Evolutionary conservation across 2,329 filamentous ascomycete genomes (phyloP).

Genomic region (Cercospora nicotianae): DNA sequence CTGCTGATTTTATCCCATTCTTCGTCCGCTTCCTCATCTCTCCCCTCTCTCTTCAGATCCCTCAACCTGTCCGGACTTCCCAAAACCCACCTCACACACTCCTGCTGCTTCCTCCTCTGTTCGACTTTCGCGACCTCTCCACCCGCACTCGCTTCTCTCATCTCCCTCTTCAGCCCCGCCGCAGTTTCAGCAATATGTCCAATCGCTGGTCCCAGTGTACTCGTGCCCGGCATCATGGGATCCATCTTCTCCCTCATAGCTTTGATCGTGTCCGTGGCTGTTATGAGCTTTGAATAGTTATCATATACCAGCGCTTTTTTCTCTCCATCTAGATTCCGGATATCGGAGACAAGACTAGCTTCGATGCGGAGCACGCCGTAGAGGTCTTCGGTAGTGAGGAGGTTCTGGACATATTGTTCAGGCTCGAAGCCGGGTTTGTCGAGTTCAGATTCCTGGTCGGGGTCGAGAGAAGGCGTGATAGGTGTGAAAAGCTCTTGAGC

Average conservation of each 20-base stretch:
- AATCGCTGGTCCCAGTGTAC: constrained; percentile 71
- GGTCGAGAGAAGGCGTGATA: constrained; percentile 44
- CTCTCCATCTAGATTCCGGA: constrained; percentile 87
- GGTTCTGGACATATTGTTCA: constrained; percentile 63
- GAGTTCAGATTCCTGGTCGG: constrained; percentile 68
- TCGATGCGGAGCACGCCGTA: constrained; percentile 70
- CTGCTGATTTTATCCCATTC: constrained; percentile 49
- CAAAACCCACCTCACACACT: constrained; percentile 64
- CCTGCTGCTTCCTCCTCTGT: constrained; percentile 47
- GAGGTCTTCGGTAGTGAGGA: constrained; percentile 63
- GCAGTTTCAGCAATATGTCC: constrained; percentile 69
- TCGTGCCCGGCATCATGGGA: constrained; percentile 70
- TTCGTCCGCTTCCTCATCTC: constrained; percentile 58
- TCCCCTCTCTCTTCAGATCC: constrained; percentile 59
- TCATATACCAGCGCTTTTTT: constrained; percentile 97
- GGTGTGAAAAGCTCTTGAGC: constrained; percentile 20
- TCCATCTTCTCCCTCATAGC: constrained; percentile 85
- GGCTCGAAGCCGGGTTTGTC: constrained; percentile 73
- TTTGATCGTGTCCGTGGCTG: constrained; percentile 93
- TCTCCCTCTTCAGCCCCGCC: constrained; percentile 42
- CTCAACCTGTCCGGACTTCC: constrained; percentile 61
- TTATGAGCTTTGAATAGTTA: constrained; percentile 95
- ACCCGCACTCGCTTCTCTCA: constrained; percentile 35
- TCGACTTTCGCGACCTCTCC: constrained; percentile 36
- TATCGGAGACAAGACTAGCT: constrained; percentile 70